Base-by-base conservation (phyloP, 1,139 yeast genomes). In the Blastobotrys raffinosifermentans region DNA sequence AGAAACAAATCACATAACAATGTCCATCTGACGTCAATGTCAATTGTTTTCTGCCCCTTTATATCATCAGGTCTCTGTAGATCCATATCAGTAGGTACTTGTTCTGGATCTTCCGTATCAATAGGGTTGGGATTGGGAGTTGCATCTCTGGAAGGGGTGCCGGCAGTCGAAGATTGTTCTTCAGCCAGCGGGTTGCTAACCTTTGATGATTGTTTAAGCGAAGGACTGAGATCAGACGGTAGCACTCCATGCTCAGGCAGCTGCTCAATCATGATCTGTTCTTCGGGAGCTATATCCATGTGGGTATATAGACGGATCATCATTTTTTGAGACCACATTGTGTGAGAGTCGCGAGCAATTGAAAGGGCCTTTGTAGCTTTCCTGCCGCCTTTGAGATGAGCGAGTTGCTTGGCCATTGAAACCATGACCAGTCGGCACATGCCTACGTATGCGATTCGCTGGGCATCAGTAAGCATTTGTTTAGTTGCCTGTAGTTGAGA, bases 371-470 rank as follows among this genome's bases (percentile, higher is more conserved):
- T 61, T 38, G 84, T 77, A 45, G 87, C 60, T 39, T 73, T 69
- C 17, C 57, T 63, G 2, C 66, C 52, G 8, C 60, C 61, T 8
- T 69, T 64, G 20, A 68, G 70, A 29, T 66, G 66, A 0, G 94
- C 91, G 43, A 87, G 59, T 8, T 77, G 78, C 1, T 86, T 75
- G 7, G 95, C 95, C 83, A 87, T 77, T 19, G 82, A 85, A 26
- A 81, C 83, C 38, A 80, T 72, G 4, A 83, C 71, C 26, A 93
- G 70, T 49, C 84, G 81, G 15, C 83, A 77, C 9, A 91, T 69
- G 0, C 96, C 98, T 4, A 84, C 82, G 54, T 93, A 93, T 3
- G 97, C 97, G 48, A 89, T 83, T 51, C 85, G 80, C 56, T 93
- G 96, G 15, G 81, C 69, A 18, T 86, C 97, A 2, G 78, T 71